phyloP scores from a whole-genome alignment of 495 filamentous ascomycete genomes.

The Massariosphaeria phaeospora region DNA sequence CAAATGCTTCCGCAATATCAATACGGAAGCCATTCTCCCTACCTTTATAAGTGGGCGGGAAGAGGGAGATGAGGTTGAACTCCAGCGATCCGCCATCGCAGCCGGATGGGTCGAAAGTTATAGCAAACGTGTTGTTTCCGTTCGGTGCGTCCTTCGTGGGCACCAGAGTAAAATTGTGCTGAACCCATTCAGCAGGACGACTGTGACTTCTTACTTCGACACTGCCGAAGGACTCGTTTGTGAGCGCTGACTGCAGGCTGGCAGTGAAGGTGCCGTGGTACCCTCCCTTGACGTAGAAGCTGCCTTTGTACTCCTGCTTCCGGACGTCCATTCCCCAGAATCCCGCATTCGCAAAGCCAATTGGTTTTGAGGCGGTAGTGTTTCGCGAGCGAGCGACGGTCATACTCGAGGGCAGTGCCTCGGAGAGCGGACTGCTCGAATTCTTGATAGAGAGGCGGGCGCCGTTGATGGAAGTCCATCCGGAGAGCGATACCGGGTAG shows the following conservation, averaged over 20 bases:
- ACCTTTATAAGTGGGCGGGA: conserved; percentile 62
- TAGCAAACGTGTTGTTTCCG: conserved; percentile 60
- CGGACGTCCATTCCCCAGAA: conserved; percentile 35
- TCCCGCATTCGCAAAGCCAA: conserved; percentile 11
- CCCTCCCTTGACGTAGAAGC: conserved; percentile 30
- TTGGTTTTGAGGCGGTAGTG: neutral
- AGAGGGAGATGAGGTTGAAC: conserved; percentile 61
- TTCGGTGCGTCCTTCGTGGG: conserved; percentile 44
- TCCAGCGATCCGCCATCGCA: conserved; percentile 48
- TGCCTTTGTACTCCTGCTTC: conserved; percentile 30
- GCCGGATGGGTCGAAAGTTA: conserved; percentile 53
- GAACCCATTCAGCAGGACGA: conserved; percentile 26
- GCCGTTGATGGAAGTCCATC: conserved; percentile 20
- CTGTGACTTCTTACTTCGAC: conserved; percentile 10
- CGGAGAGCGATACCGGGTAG: conserved; percentile 11
- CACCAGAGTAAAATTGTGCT: conserved; percentile 35
- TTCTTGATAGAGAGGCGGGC: conserved; percentile 20
- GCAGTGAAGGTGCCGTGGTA: conserved; percentile 26
- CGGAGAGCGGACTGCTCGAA: conserved; percentile 10
- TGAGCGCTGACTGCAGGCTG: conserved; percentile 34
- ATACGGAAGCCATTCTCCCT: conserved; percentile 58
- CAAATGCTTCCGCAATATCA: conserved; percentile 55
- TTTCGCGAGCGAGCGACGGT: conserved; percentile 12
- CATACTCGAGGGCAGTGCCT: conserved; percentile 10
- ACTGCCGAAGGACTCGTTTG: conserved; percentile 30